These are phyloP conservation scores for Serendipita sp. DNA, from an alignment of 768 basidiomycete species.

Conservation along the genomic window DNA sequence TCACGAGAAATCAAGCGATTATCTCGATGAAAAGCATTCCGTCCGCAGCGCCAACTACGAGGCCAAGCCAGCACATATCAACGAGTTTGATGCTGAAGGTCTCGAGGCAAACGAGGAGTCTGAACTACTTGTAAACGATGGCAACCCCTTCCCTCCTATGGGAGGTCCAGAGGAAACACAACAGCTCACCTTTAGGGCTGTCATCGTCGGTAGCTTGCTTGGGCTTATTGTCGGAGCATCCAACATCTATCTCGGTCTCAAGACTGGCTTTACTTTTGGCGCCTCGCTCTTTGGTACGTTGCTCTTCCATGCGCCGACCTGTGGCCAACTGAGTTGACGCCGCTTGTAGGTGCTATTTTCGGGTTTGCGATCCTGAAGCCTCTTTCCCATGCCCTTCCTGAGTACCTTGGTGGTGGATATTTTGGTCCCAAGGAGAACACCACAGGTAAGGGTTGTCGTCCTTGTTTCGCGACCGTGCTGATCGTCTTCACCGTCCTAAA, in stretches of 20 bases:
- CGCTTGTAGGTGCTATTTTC: conserved; percentile 45
- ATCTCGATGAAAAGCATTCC: background rate
- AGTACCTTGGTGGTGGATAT: conserved; percentile 35
- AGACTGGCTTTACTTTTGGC: conserved; percentile 28
- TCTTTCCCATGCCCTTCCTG: conserved; percentile 33
- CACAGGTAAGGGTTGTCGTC: conserved; percentile 31
- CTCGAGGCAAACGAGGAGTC: background rate
- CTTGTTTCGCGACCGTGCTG: conserved; percentile 37
- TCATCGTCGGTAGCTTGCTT: conserved; percentile 35
- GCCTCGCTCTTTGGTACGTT: background rate
- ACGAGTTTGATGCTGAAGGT: conserved; percentile 6
- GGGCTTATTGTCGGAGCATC: conserved; percentile 44
- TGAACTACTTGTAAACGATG: conserved; percentile 2
- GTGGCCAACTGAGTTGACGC: conserved; percentile 42
- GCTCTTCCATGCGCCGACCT: background rate
- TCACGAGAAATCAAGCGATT: background rate
- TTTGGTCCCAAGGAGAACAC: conserved; percentile 50
- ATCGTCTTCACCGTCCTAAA: conserved; percentile 10
- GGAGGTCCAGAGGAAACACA: conserved; percentile 34
- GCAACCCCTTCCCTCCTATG: conserved; percentile 38
- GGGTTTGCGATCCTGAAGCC: conserved; percentile 48
- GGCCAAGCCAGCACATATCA: background rate
- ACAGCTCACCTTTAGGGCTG: conserved; percentile 35
- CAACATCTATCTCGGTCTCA: conserved; percentile 52
- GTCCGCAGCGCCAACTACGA: background rate